Percentiles rank a stretch among this genome's conserved stretches.
Conservation (phyloP, 768 basidiomycete genomes). For the Macrolepiota fuliginosa region DNA sequence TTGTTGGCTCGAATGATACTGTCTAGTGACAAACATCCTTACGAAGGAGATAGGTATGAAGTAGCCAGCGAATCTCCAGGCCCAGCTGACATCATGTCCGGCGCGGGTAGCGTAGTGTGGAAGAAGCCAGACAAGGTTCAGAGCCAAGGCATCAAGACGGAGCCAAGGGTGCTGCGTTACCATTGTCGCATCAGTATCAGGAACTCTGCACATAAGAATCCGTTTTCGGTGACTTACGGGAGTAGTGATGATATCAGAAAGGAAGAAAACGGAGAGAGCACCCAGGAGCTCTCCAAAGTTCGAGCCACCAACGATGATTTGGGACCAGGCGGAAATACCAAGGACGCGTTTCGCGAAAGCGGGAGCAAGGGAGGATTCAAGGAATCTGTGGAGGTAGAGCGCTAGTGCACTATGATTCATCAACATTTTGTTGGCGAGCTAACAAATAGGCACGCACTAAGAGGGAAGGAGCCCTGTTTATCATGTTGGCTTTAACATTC, state of each 20-base stretch:
- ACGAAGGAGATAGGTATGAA: slow-evolving; percentile 33
- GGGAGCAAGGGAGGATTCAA: slow-evolving; percentile 26
- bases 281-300: slow-evolving; percentile 33
- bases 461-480: slow-evolving; percentile 24
- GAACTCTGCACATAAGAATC: background rate
- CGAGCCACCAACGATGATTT: slow-evolving; percentile 32
- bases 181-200: too few relatives aligned
- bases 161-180: slow-evolving; percentile 24
- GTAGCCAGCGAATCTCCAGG: slow-evolving; percentile 29
- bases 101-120: slow-evolving; percentile 23
- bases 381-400: slow-evolving; percentile 28
- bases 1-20: background rate
- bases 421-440: background rate
- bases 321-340: slow-evolving; percentile 28
- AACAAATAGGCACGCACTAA: slow-evolving; percentile 19
- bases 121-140: slow-evolving; percentile 31
- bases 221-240: slow-evolving; percentile 11
- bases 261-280: slow-evolving; percentile 25
- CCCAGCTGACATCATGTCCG: slow-evolving; percentile 24
- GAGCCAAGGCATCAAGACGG: slow-evolving; percentile 26
- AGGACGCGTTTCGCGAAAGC: slow-evolving; percentile 30
- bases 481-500: background rate
- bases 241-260: slow-evolving; percentile 28
- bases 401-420: slow-evolving; percentile 22
- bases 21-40: background rate